phyloP scores from a whole-genome alignment of 176 grass and related monocot species.

The Alloteropsis semialata region DNA sequence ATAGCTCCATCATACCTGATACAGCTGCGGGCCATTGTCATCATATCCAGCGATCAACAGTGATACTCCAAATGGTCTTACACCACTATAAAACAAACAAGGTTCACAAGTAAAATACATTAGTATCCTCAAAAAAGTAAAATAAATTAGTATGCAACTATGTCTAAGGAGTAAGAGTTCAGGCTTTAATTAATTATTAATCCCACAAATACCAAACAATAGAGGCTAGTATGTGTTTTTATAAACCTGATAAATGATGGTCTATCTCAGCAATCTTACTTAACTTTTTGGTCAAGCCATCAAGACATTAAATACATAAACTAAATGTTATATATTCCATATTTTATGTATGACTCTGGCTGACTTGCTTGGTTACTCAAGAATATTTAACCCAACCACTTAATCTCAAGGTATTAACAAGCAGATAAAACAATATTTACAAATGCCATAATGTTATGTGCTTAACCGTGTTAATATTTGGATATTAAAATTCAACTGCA shows the following conservation, averaged over 20 bases:
- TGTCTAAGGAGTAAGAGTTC: constrained; percentile 2
- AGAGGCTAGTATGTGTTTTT: background rate
- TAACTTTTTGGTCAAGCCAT: no score
- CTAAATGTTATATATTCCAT: background rate
- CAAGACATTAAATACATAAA: no score
- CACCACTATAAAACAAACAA: constrained; percentile 76
- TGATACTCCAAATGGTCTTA: constrained; percentile 95
- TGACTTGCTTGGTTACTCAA: background rate
- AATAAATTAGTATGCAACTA: constrained; percentile 11
- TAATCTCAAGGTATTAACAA: background rate
- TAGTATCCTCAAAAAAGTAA: background rate
- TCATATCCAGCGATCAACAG: constrained; percentile 91
- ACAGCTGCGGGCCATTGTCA: constrained; percentile 92
- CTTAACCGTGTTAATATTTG: background rate
- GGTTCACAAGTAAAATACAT: background rate
- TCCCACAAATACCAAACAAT: background rate
- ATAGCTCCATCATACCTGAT: constrained; percentile 60
- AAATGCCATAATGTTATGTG: background rate
- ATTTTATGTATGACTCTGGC: background rate
- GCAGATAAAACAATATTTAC: background rate
- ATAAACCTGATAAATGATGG: background rate
- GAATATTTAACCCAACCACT: background rate
- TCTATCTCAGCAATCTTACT: background rate
- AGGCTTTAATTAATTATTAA: background rate
- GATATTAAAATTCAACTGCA: background rate